Evolutionary conservation across 768 basidiomycete species (phyloP).

Genomic region (Jaapia argillacea): DNA sequence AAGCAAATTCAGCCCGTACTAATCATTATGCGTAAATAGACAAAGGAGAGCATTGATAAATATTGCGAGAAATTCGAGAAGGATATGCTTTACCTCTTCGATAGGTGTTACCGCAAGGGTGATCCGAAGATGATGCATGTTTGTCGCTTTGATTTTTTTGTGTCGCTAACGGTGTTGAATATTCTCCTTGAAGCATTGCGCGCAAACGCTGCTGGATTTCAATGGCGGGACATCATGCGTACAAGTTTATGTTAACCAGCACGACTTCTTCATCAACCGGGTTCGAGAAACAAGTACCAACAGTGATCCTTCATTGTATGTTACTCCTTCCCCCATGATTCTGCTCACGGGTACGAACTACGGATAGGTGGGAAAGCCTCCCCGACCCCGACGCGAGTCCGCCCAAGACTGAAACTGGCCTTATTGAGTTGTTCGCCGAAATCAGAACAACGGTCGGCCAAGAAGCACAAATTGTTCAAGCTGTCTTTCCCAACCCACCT

Average conservation of each 20-base stretch:
- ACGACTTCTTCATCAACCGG: constrained; percentile 98
- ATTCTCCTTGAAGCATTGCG: constrained; percentile 76
- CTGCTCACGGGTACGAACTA: not conserved
- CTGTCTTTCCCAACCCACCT: constrained; percentile 94
- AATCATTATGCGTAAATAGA: constrained; percentile 30
- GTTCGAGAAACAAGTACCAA: constrained; percentile 53
- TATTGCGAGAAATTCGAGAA: constrained; percentile 99
- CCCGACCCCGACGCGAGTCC: constrained; percentile 71
- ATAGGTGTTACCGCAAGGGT: constrained; percentile 90
- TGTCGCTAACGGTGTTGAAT: not conserved
- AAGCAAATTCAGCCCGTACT: not conserved
- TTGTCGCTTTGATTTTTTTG: constrained; percentile 13
- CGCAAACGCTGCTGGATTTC: constrained; percentile 93
- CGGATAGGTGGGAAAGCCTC: constrained; percentile 68
- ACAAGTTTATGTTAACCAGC: constrained; percentile 98
- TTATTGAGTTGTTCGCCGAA: constrained; percentile 74
- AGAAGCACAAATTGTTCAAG: constrained; percentile 96
- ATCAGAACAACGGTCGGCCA: constrained; percentile 88
- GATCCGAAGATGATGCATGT: constrained; percentile 99
- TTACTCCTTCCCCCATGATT: not conserved
- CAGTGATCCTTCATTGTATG: constrained; percentile 17
- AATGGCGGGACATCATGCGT: constrained; percentile 96
- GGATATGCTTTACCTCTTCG: constrained; percentile 94
- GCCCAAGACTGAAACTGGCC: constrained; percentile 71
- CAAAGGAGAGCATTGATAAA: constrained; percentile 85